Evolutionary conservation across 1,139 yeast genomes (phyloP).

Genomic region (Debaryomyces psychrophilus): DNA sequence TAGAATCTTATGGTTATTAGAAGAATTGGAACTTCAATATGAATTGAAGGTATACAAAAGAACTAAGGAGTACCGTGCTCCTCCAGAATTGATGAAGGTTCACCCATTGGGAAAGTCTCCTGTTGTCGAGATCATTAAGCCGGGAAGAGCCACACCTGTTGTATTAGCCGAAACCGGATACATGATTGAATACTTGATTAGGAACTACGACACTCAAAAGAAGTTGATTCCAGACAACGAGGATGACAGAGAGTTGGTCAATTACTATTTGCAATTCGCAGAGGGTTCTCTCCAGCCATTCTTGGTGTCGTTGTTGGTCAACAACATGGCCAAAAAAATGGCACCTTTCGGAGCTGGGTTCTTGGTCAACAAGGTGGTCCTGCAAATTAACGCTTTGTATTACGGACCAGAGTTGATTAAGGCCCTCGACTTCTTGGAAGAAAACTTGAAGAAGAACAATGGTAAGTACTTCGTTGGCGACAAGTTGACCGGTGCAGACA

Average conservation of each 20-base stretch:
- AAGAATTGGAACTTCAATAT: constrained; percentile 37
- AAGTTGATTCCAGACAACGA: constrained; percentile 29
- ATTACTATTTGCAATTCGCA: constrained; percentile 42
- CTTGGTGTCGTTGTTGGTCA: constrained; percentile 36
- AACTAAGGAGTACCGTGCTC: constrained; percentile 35
- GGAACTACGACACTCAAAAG: constrained; percentile 31
- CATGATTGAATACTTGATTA: constrained; percentile 35
- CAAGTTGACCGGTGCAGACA: constrained; percentile 43
- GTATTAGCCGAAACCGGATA: constrained; percentile 45
- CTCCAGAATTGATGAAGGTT: constrained; percentile 34
- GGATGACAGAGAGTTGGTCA: constrained; percentile 32
- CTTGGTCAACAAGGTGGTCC: constrained; percentile 28
- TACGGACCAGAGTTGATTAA: constrained; percentile 29
- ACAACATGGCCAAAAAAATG: constrained; percentile 25
- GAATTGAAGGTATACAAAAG: constrained; percentile 39
- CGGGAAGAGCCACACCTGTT: constrained; percentile 20
- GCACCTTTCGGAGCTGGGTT: constrained; percentile 36
- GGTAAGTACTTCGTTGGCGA: constrained; percentile 39
- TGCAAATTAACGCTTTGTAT: constrained; percentile 30
- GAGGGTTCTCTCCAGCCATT: constrained; percentile 44
- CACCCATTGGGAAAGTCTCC: constrained; percentile 50
- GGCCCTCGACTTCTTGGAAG: constrained; percentile 36
- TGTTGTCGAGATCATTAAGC: constrained; percentile 35
- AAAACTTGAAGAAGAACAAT: constrained; percentile 27
- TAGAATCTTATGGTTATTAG: constrained; percentile 44